Conservation (phyloP, 176 grass and related monocot genomes). For the Typha latifolia region DNA sequence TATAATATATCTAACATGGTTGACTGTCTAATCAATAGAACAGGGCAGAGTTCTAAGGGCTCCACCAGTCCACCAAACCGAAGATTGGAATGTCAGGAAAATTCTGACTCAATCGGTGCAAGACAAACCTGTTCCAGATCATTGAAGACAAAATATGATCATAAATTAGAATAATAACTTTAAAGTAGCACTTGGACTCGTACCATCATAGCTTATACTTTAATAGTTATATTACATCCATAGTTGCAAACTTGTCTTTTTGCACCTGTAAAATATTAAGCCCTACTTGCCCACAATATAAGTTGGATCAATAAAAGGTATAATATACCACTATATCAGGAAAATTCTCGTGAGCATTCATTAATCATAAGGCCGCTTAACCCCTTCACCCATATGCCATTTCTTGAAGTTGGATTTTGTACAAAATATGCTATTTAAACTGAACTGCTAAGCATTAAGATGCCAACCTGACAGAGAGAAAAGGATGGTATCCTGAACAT, state of each 20-base stretch:
- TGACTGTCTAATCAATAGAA: not conserved
- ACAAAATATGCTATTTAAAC: no score
- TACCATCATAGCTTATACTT: not conserved
- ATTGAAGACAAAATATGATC: conserved; percentile 4
- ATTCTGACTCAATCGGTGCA: conserved; percentile 59
- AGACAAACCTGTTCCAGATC: conserved; percentile 50
- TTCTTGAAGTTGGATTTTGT: no score
- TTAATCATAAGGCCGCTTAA: no score
- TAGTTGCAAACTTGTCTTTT: not conserved
- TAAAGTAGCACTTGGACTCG: not conserved
- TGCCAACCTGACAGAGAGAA: no score
- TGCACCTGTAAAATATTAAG: not conserved
- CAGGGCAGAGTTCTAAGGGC: conserved; percentile 20
- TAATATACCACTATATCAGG: no score
- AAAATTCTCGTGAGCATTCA: no score
- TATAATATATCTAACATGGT: conserved; percentile 11
- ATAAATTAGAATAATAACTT: not conserved
- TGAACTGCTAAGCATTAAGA: no score
- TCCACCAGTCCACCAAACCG: conserved; percentile 77
- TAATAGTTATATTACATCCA: not conserved
- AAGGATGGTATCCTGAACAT: no score
- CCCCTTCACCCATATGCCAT: no score
- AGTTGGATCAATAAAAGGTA: no score
- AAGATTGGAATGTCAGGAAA: conserved; percentile 77
- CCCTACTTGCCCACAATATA: no score